Conservation (phyloP, 2,329 filamentous ascomycete genomes). For the Colletotrichum neosansevieriae region DNA sequence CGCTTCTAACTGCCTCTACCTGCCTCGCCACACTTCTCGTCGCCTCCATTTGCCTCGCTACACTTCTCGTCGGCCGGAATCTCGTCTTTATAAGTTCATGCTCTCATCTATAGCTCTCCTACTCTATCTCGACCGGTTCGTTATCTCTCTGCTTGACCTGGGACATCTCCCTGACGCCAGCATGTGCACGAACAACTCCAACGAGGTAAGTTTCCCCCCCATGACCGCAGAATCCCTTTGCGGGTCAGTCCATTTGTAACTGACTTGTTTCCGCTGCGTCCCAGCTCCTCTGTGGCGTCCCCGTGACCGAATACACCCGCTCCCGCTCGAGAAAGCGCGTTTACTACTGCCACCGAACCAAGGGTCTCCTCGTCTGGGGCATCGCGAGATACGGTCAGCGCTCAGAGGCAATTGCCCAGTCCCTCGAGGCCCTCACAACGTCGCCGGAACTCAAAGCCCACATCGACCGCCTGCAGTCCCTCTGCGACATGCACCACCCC, state of each 20-base stretch:
- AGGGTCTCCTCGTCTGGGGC: neutral
- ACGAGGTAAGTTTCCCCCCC: neutral
- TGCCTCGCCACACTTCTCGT: too few relatives aligned
- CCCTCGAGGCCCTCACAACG: neutral
- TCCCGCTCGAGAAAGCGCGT: neutral
- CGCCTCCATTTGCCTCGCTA: too few relatives aligned
- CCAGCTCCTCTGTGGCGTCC: neutral
- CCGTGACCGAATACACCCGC: constrained; percentile 3
- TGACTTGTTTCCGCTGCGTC: neutral
- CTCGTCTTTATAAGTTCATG: neutral
- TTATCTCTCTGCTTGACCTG: neutral
- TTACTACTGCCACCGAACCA: neutral
- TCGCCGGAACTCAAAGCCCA: neutral
- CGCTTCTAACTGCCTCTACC: too few relatives aligned
- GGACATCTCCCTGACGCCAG: neutral
- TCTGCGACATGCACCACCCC: constrained; percentile 1
- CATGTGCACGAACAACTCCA: neutral
- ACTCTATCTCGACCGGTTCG: neutral
- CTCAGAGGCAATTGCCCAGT: neutral
- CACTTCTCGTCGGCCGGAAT: neutral
- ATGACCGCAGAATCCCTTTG: neutral
- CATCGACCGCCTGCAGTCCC: neutral
- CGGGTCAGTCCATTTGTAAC: neutral
- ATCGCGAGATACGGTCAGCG: neutral
- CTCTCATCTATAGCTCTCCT: neutral